Evolutionary conservation across 192 early-diverging fungal species (phyloP).

Genomic region (Pilaira anomala): DNA sequence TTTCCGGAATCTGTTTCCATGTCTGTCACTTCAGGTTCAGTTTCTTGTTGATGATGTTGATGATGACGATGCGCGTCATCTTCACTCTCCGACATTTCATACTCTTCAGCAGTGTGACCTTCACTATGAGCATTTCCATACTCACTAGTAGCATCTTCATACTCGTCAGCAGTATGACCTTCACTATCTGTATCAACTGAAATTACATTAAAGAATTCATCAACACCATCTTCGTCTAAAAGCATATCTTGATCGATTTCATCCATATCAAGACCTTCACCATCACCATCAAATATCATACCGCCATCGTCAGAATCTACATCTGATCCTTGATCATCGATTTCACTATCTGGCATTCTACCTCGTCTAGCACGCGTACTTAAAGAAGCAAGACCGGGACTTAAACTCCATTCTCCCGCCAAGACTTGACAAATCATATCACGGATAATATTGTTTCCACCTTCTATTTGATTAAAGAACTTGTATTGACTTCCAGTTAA

Average conservation of each 20-base stretch:
- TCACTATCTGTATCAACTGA: not conserved
- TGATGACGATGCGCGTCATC: too few relatives aligned
- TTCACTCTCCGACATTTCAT: not conserved
- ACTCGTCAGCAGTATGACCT: not conserved
- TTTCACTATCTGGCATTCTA: conserved; percentile 1
- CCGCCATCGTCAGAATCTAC: not conserved
- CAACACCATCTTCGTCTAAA: too few relatives aligned
- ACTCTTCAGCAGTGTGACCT: not conserved
- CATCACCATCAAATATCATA: conserved; percentile 3
- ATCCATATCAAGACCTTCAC: not conserved
- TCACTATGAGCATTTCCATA: conserved; percentile 4
- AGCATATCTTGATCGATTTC: not conserved
- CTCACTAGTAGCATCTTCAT: conserved; percentile 8
- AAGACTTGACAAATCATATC: conserved; percentile 60
- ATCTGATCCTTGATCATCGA: not conserved
- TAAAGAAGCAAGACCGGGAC: conserved; percentile 23
- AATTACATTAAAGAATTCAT: too few relatives aligned
- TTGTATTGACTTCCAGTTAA: conserved; percentile 57
- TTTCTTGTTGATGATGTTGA: too few relatives aligned
- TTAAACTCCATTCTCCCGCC: conserved; percentile 54
- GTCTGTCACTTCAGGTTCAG: too few relatives aligned
- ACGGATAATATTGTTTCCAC: conserved; percentile 42
- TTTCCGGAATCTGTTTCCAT: too few relatives aligned
- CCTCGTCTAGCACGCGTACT: conserved; percentile 25
- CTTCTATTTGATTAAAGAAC: conserved; percentile 29